Evolutionary conservation across 1,284 basidiomycete species (phyloP), one percentile per base, ranked within the genome.

Genomic region (Puccinia horiana): DNA sequence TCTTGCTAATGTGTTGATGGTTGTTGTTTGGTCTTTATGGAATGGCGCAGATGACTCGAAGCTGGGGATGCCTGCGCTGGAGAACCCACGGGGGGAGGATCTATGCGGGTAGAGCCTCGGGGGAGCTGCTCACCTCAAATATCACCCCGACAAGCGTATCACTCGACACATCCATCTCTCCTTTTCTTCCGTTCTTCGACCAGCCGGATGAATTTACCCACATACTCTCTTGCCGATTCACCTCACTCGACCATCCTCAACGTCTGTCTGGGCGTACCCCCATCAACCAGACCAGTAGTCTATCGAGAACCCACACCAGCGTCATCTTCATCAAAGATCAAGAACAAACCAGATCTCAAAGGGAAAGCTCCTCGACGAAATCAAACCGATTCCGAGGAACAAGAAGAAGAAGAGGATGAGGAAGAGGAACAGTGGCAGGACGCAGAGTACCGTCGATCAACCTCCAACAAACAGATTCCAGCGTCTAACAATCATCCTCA

Each of bases 191-290:
- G 6, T 44, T 44, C 42, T 61, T 2, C 12, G 12, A 14, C 9
- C 16, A 8, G 29, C 58, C 35, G 61, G 44, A 81, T 81, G 79
- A 81, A 81, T 61, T 35, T 81, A 37, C 79, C 79, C 42, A 81
- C 54, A 16, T 81, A 81, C 70, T 56, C 65, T 6, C 79, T 81
- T 40, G 40, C 56, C 44, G 79, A 81, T 42, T 37, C 69, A 61
- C 69, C 70, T 23, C 69, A 70, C n/a, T 65, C 79, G 23, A 74
- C 52, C 40, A 74, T 81, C 61, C 40, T 81, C 61, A 79, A 79
- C 65, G 65, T 79, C 63, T 79, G 65, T 56, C 77, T 79, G 9
- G 77, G 54, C 44, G 49, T 69, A 3, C 65, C 65, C 8, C 76
- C 76, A 1, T 49, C 69, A 3, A 29, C 47, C 40, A 26, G 42